Evolutionary conservation across 2,329 filamentous ascomycete genomes (phyloP).

Genomic region (Exserohilum rostratum): DNA sequence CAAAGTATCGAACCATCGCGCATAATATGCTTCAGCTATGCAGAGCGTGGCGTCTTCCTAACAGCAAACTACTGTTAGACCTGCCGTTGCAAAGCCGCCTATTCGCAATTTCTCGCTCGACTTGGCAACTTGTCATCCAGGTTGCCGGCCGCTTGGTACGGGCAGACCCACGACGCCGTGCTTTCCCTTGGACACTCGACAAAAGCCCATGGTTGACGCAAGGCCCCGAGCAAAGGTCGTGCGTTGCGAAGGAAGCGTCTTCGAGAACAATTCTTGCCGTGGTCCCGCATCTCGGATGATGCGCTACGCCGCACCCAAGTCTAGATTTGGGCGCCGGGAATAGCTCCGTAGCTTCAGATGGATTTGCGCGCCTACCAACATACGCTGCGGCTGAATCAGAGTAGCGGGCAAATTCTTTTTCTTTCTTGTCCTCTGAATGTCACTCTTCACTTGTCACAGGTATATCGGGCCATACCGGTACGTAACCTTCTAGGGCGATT

Average conservation of each 20-base stretch:
- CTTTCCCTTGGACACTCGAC: slow-evolving; percentile 5
- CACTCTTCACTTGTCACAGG: background rate
- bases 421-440: background rate
- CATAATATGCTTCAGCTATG: slow-evolving; percentile 19
- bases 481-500: background rate
- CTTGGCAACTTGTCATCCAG: background rate
- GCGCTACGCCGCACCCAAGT: slow-evolving; percentile 2
- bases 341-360: slow-evolving; percentile 3
- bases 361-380: background rate
- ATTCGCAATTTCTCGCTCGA: slow-evolving; percentile 6
- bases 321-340: background rate
- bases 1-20: slow-evolving; percentile 15
- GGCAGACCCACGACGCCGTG: slow-evolving; percentile 2
- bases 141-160: background rate
- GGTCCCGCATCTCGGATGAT: slow-evolving; percentile 11
- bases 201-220: background rate
- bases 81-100: slow-evolving; percentile 4
- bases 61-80: slow-evolving; percentile 6
- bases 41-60: slow-evolving; percentile 13
- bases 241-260: slow-evolving; percentile 8
- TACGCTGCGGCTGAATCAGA: background rate
- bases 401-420: background rate
- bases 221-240: slow-evolving; percentile 5
- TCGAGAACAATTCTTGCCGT: slow-evolving; percentile 7
- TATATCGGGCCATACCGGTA: too few relatives aligned